Conservation (phyloP, 1,139 yeast species). For the Suhomyces coccinellae region DNA sequence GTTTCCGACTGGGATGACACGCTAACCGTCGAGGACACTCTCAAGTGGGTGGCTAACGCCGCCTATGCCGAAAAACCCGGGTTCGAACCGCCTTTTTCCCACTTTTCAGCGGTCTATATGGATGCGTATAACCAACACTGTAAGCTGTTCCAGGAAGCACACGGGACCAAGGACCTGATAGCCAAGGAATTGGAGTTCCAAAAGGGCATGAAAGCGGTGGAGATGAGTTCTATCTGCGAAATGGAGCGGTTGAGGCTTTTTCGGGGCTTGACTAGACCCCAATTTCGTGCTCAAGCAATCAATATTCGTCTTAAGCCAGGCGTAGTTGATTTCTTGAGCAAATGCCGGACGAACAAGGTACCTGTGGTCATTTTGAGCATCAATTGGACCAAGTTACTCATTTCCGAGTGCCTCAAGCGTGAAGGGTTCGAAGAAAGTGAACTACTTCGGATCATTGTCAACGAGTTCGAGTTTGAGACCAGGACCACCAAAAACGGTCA, state of each 20-base stretch:
- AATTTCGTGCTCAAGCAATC: slow-evolving; percentile 35
- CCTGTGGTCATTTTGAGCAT: slow-evolving; percentile 57
- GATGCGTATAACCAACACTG: slow-evolving; percentile 32
- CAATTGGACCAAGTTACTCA: slow-evolving; percentile 62
- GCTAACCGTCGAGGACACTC: slow-evolving; percentile 58
- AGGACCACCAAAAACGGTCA: neutral
- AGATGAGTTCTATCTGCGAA: slow-evolving; percentile 50
- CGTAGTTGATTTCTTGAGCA: slow-evolving; percentile 38
- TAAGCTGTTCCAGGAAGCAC: slow-evolving; percentile 17
- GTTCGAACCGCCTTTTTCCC: slow-evolving; percentile 40
- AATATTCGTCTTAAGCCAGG: slow-evolving; percentile 45
- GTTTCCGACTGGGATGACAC: slow-evolving; percentile 76
- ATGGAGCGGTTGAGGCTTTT: slow-evolving; percentile 45
- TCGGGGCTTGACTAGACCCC: slow-evolving; percentile 36
- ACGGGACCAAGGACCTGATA: slow-evolving; percentile 21
- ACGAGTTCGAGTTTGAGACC: slow-evolving; percentile 48
- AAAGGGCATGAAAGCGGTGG: slow-evolving; percentile 45
- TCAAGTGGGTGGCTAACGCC: slow-evolving; percentile 50
- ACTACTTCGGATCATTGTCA: slow-evolving; percentile 33
- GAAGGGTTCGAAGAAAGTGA: slow-evolving; percentile 33
- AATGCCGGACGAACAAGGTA: slow-evolving; percentile 23
- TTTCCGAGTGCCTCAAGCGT: slow-evolving; percentile 37
- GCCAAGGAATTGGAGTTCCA: slow-evolving; percentile 47
- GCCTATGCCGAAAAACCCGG: slow-evolving; percentile 45
- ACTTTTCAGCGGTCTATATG: slow-evolving; percentile 49